phyloP scores from a whole-genome alignment of 352 stramenopile species.

The Pythium brachiatum region DNA sequence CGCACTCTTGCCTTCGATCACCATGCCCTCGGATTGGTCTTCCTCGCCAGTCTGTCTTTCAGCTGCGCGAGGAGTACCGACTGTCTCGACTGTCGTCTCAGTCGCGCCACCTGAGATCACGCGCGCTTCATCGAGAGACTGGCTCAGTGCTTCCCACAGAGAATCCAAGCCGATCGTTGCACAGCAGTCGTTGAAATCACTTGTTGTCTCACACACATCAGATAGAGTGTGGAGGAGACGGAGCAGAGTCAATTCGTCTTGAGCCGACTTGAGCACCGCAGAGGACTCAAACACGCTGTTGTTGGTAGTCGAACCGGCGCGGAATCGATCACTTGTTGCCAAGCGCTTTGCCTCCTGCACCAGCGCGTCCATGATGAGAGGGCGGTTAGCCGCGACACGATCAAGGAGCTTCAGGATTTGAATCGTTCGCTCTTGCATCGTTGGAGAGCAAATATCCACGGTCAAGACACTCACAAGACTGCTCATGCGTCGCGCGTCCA shows the following conservation, averaged over 20 bases:
- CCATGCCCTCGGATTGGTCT: constrained; percentile 64
- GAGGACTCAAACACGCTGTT: constrained; percentile 54
- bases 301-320: constrained; percentile 11
- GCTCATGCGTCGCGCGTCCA: constrained; percentile 53
- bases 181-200: constrained; percentile 70
- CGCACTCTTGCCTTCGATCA: constrained; percentile 87
- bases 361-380: constrained; percentile 62
- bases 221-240: constrained; percentile 95
- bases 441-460: constrained; percentile 72
- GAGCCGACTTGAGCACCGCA: constrained; percentile 70
- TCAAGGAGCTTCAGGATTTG: constrained; percentile 79
- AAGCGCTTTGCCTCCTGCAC: constrained; percentile 58
- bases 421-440: constrained; percentile 84
- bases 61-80: background rate
- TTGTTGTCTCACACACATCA: constrained; percentile 70
- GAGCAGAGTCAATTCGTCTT: constrained; percentile 94
- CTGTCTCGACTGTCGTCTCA: background rate
- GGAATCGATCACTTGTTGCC: constrained; percentile 31
- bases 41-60: constrained; percentile 33
- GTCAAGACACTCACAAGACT: constrained; percentile 68
- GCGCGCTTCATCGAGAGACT: constrained; percentile 70
- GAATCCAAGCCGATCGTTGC: constrained; percentile 63
- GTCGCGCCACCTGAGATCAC: constrained; percentile 11
- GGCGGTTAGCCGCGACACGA: constrained; percentile 55
- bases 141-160: constrained; percentile 77